These are phyloP conservation scores for Ganoderma sp. DNA, from an alignment of 1,284 basidiomycete genomes.

Conservation along the genomic window DNA sequence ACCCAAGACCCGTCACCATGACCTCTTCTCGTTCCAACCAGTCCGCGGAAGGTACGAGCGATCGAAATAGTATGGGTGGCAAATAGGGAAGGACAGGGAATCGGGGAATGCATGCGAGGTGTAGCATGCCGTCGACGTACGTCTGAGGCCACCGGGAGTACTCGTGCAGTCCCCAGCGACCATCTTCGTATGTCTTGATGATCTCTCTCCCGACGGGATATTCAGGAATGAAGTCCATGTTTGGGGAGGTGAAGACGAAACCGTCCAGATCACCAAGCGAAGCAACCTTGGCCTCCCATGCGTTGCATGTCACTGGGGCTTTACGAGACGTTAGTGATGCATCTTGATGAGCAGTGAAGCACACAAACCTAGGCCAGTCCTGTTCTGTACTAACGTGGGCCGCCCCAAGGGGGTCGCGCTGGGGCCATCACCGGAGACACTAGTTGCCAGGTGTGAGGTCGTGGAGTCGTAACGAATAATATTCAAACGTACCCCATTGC, in stretches of 20 bases:
- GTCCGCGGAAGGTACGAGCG: not conserved
- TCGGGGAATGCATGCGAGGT: conserved; percentile 4
- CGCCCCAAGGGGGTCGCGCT: no score
- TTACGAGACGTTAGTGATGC: no score
- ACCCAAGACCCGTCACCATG: conserved; percentile 9
- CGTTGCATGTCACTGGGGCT: not conserved
- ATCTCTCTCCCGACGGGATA: conserved; percentile 17
- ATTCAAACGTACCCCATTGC: no score
- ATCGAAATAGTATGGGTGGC: not conserved
- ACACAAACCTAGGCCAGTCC: no score
- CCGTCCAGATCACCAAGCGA: not conserved
- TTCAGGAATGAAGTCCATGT: conserved; percentile 39
- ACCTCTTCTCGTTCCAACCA: conserved; percentile 1
- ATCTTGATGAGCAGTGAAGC: no score
- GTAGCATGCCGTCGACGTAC: not conserved
- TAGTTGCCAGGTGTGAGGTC: no score
- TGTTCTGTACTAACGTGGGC: no score
- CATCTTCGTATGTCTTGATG: conserved; percentile 23
- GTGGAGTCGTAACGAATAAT: no score
- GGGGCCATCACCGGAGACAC: no score
- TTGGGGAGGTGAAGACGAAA: conserved; percentile 37
- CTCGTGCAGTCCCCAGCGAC: conserved; percentile 27
- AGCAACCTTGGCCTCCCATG: not conserved
- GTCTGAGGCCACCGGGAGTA: conserved; percentile 6
- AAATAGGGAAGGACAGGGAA: not conserved